Evolutionary conservation across 306 rosid species (phyloP).

Genomic region (Oemleria cerasiformis): DNA sequence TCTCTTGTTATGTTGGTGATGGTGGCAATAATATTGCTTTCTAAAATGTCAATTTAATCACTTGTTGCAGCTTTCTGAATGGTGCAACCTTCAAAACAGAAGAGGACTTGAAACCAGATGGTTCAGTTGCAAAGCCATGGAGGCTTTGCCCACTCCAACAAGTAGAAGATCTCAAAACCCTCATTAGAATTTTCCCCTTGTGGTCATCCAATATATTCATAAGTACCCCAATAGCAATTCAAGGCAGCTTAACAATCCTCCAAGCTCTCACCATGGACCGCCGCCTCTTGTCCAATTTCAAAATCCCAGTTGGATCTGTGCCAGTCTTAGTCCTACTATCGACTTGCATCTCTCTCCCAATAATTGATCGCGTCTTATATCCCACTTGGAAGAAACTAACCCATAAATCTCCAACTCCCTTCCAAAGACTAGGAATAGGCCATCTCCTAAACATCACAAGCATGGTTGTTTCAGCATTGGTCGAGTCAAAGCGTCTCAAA

Average conservation of each 20-base stretch:
- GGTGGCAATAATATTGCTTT: too few relatives aligned
- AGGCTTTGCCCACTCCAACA: slow-evolving; percentile 49
- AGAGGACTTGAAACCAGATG: slow-evolving; percentile 44
- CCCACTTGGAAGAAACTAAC: slow-evolving; percentile 40
- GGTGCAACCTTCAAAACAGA: slow-evolving; percentile 42
- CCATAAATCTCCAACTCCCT: slow-evolving; percentile 32
- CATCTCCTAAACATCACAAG: slow-evolving; percentile 37
- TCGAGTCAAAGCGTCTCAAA: slow-evolving; percentile 58
- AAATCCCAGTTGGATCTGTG: slow-evolving; percentile 47
- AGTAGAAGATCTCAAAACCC: slow-evolving; percentile 51
- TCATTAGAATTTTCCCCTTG: slow-evolving; percentile 39
- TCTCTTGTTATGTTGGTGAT: too few relatives aligned
- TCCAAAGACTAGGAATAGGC: slow-evolving; percentile 52
- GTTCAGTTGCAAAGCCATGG: slow-evolving; percentile 48
- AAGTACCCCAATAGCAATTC: slow-evolving; percentile 43
- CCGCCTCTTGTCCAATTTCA: slow-evolving; percentile 42
- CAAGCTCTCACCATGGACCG: slow-evolving; percentile 62
- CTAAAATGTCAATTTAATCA: not conserved
- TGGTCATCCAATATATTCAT: slow-evolving; percentile 53
- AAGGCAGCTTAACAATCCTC: slow-evolving; percentile 44
- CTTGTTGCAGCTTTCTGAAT: slow-evolving; percentile 43
- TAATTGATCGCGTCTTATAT: slow-evolving; percentile 44
- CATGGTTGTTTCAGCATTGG: slow-evolving; percentile 52
- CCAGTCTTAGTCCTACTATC: slow-evolving; percentile 29
- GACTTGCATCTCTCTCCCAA: slow-evolving; percentile 35